These are phyloP conservation scores for Boletus reticulatus DNA, from an alignment of 768 basidiomycete genomes.

Conservation along the genomic window DNA sequence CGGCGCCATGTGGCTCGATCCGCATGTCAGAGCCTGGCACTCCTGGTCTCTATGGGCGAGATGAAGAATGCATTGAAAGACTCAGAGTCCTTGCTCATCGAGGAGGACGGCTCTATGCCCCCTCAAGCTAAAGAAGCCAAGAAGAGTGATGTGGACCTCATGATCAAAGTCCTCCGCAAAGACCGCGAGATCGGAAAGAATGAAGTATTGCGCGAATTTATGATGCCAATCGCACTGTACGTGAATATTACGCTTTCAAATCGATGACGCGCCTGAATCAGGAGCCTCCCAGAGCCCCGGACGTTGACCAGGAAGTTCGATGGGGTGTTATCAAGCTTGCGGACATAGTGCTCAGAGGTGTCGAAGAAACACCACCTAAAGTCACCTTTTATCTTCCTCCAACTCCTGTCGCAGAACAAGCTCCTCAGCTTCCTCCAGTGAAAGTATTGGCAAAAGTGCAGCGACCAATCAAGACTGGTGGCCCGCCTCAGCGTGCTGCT, in stretches of 20 bases:
- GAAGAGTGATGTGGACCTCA: constrained; percentile 78
- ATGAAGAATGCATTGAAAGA: constrained; percentile 78
- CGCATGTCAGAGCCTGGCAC: constrained; percentile 82
- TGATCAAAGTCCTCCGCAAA: constrained; percentile 86
- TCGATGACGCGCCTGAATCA: not conserved
- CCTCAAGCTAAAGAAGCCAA: constrained; percentile 73
- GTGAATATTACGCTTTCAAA: constrained; percentile 24
- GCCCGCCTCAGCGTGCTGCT: constrained; percentile 30
- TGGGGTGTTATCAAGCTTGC: constrained; percentile 91
- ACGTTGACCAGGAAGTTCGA: constrained; percentile 84
- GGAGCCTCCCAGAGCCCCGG: constrained; percentile 52
- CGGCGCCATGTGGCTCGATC: constrained; percentile 85
- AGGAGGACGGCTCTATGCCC: constrained; percentile 76
- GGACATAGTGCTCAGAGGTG: constrained; percentile 80
- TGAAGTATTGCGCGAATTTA: constrained; percentile 70
- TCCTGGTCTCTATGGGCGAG: constrained; percentile 87
- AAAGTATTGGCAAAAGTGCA: constrained; percentile 46
- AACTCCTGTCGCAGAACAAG: constrained; percentile 65
- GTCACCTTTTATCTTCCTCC: constrained; percentile 79
- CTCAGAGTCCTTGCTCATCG: constrained; percentile 73
- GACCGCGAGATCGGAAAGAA: constrained; percentile 83
- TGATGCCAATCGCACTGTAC: constrained; percentile 83
- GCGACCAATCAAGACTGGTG: constrained; percentile 35
- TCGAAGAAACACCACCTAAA: constrained; percentile 82
- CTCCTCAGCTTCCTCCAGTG: constrained; percentile 54